A percentile compares a stretch with the other conserved stretches of the same genome.
Conservation (phyloP, 148 eudicot genomes). For the Persicaria maculosa region DNA sequence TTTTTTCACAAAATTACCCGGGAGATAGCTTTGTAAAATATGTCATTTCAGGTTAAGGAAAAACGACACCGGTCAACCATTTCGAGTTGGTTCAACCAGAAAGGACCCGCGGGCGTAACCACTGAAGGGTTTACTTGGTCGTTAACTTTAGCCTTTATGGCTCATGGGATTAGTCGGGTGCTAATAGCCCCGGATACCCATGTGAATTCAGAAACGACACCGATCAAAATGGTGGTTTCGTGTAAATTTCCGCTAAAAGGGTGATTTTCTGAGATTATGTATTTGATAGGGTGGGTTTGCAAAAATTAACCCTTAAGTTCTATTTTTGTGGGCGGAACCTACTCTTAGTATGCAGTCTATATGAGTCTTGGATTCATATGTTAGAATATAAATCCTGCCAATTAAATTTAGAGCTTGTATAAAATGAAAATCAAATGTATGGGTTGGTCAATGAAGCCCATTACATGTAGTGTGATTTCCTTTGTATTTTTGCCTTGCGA, state of each 20-base stretch:
- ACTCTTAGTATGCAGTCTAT: not conserved
- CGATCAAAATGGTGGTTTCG: not conserved
- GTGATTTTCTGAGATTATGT: not conserved
- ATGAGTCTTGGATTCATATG: not conserved
- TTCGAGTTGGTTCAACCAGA: too few species aligned
- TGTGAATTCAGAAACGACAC: too few species aligned
- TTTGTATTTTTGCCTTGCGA: not conserved
- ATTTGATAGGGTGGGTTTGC: not conserved
- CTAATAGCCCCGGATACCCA: too few species aligned
- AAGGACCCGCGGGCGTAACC: too few species aligned
- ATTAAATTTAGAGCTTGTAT: not conserved
- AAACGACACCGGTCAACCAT: too few species aligned
- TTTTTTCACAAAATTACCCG: too few species aligned
- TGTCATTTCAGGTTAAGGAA: too few species aligned
- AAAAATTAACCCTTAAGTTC: not conserved
- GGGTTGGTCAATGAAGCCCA: conserved; percentile 8
- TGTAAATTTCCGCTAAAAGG: not conserved
- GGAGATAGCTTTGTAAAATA: too few species aligned
- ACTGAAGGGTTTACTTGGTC: too few species aligned
- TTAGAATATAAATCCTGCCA: not conserved
- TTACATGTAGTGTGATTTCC: not conserved
- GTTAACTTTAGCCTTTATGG: too few species aligned
- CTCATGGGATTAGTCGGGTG: too few species aligned
- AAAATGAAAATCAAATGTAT: not conserved
- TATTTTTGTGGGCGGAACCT: not conserved